Base-by-base conservation (phyloP, 1,284 basidiomycete species). In the Hemileia vastatrix region DNA sequence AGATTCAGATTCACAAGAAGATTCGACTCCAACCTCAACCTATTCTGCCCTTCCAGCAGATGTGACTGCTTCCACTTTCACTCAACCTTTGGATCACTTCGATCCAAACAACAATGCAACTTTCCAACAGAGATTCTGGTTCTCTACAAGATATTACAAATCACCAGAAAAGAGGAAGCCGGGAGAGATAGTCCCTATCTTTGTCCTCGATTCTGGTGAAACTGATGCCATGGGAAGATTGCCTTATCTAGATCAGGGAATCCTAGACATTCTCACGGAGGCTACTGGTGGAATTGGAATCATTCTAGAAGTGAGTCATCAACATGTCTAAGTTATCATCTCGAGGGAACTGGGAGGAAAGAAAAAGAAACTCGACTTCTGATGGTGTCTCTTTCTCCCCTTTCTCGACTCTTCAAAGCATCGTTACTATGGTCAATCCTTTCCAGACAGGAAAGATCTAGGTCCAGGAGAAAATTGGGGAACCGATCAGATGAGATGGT, bases 81-180 rank as follows among this genome's bases (percentile, higher is more conserved):
- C n/a, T n/a, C n/a, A n/a, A n/a, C n/a, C n/a, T n/a, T n/a, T n/a
- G n/a, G n/a, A n/a, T n/a, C n/a, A n/a, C n/a, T n/a, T n/a, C n/a
- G n/a, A n/a, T n/a, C n/a, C n/a, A n/a, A n/a, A n/a, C n/a, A n/a
- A n/a, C n/a, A n/a, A n/a, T n/a, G n/a, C n/a, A n/a, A 72, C 68
- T 18, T 74, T 75, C 53, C 47, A 69, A 23, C 73, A 74, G 65
- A 67, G 71, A 18, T 75, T 69, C 66, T 74, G 70, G 66, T 68
- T 72, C 51, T 67, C 66, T 15, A 66, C 66, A 8, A 63, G 68
- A 8, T 65, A 70, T 61, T 72, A 74, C 66, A 58, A 66, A 44
- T 64, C 70, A n/a, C 62, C 65, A 2, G 61, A 62, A 1, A 13
- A 57, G 15, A 62, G 72, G 6, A 62, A 63, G 43, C 23, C 58